phyloP scores from a whole-genome alignment of 495 filamentous ascomycete species.

The Acidomyces sp. region DNA sequence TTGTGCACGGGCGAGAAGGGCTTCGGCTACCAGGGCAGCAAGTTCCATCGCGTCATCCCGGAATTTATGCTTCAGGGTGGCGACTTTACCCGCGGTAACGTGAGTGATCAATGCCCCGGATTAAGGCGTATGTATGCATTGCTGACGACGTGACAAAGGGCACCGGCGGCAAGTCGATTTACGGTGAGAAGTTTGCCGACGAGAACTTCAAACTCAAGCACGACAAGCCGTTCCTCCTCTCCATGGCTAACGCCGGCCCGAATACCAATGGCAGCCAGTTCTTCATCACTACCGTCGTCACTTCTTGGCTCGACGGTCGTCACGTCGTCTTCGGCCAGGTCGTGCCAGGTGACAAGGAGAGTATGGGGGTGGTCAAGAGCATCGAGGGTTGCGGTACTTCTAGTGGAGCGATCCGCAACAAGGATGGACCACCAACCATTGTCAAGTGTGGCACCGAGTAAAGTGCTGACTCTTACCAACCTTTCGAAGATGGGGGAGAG shows the following conservation, averaged over 20 bases:
- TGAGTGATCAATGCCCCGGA: no score
- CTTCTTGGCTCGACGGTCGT: constrained; percentile 32
- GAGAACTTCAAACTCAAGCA: constrained; percentile 66
- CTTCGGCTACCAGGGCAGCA: constrained; percentile 39
- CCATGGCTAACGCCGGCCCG: constrained; percentile 72
- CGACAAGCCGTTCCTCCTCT: constrained; percentile 49
- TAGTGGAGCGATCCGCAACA: constrained; percentile 29
- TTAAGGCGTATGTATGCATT: no score
- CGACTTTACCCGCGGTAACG: constrained; percentile 39
- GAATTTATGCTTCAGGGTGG: constrained; percentile 42
- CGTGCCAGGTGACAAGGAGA: constrained; percentile 24
- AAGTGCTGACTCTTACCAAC: no score
- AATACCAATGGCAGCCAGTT: constrained; percentile 74
- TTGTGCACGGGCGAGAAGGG: constrained; percentile 92
- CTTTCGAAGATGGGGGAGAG: no score
- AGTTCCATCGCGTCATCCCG: constrained; percentile 36
- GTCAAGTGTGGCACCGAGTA: constrained; percentile 21
- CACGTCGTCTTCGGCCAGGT: constrained; percentile 36
- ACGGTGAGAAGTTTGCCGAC: constrained; percentile 72
- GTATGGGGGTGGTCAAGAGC: constrained; percentile 26
- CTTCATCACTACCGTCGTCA: constrained; percentile 39
- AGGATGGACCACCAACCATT: constrained; percentile 27
- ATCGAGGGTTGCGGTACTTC: constrained; percentile 30
- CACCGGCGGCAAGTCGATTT: constrained; percentile 77
- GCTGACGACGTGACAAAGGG: constrained; percentile 42